phyloP scores from a whole-genome alignment of 176 grass and related monocot genomes.

The Bromus sterilis region DNA sequence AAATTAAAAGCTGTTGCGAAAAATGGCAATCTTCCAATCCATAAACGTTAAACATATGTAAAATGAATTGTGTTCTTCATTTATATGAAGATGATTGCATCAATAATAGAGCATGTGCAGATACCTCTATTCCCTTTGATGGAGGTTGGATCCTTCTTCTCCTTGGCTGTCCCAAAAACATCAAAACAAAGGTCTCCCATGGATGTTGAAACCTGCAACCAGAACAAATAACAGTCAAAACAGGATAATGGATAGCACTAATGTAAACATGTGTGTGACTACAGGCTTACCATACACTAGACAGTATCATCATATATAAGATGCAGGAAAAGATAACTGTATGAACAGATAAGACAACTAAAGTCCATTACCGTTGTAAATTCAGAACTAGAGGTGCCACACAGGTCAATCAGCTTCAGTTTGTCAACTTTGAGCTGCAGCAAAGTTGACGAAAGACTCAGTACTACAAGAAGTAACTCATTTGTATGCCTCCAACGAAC shows the following conservation, averaged over 20 bases:
- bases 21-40: neutral
- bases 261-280: neutral
- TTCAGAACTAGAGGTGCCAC: conserved; percentile 78
- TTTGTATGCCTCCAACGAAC: neutral
- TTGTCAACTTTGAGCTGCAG: conserved; percentile 94
- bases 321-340: neutral
- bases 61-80: neutral
- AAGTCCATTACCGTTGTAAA: conserved; percentile 61
- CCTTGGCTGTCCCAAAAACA: conserved; percentile 86
- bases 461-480: neutral
- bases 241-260: neutral
- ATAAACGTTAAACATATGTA: neutral
- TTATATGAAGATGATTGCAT: neutral
- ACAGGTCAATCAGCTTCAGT: conserved; percentile 80
- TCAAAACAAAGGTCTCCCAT: conserved; percentile 95
- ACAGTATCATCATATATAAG: neutral
- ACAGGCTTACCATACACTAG: neutral
- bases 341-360: neutral
- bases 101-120: neutral
- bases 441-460: conserved; percentile 6
- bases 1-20: neutral
- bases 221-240: conserved; percentile 24
- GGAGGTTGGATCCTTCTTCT: conserved; percentile 83
- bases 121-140: conserved; percentile 93
- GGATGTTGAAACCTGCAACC: conserved; percentile 73